Evolutionary conservation across 768 basidiomycete species (phyloP).

Genomic region (Auricularia sp.): DNA sequence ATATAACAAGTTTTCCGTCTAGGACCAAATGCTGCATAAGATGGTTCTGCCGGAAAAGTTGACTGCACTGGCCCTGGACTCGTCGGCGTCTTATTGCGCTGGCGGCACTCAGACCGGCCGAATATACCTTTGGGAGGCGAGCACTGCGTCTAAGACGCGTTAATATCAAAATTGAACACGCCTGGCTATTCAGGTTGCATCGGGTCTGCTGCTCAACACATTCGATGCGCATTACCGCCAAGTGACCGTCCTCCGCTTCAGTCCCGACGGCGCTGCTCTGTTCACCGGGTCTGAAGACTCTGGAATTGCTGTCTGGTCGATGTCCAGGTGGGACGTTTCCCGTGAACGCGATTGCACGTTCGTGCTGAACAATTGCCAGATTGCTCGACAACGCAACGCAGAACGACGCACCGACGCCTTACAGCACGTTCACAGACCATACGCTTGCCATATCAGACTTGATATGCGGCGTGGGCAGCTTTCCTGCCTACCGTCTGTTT

Average conservation of each 20-base stretch:
- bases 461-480: slow-evolving; percentile 65
- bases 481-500: slow-evolving; percentile 66
- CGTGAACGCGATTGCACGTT: too few species aligned
- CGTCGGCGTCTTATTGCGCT: slow-evolving; percentile 65
- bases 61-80: slow-evolving; percentile 67
- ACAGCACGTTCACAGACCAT: slow-evolving; percentile 79
- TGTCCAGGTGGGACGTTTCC: slow-evolving; percentile 44
- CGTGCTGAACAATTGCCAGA: slow-evolving; percentile 29
- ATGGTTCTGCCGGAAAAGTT: slow-evolving; percentile 87
- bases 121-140: slow-evolving; percentile 92
- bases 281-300: slow-evolving; percentile 89
- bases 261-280: slow-evolving; percentile 68
- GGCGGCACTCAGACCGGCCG: slow-evolving; percentile 84
- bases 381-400: slow-evolving; percentile 67
- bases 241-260: slow-evolving; percentile 75
- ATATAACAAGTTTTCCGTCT: slow-evolving; percentile 3
- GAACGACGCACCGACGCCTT: slow-evolving; percentile 65
- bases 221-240: slow-evolving; percentile 96
- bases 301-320: slow-evolving; percentile 78
- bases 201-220: slow-evolving; percentile 84
- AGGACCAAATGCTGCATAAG: slow-evolving; percentile 87
- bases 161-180: slow-evolving; percentile 11
- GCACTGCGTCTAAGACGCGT: slow-evolving; percentile 13
- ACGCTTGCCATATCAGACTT: slow-evolving; percentile 84
- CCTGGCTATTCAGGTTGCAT: slow-evolving; percentile 50